phyloP scores from a whole-genome alignment of 2,329 filamentous ascomycete species.

The Dactylellina parvicollis region DNA sequence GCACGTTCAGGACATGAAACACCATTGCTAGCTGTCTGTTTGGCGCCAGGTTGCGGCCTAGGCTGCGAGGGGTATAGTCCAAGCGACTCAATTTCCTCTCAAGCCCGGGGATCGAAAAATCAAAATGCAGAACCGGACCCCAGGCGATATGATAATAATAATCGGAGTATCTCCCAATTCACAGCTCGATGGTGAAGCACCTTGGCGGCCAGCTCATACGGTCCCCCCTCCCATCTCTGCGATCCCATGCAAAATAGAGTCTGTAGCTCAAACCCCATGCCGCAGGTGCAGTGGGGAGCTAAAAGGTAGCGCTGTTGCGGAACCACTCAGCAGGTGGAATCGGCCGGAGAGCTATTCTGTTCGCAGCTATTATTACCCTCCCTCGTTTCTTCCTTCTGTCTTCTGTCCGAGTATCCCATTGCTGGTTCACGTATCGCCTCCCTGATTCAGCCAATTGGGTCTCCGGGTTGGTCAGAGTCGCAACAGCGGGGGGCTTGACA shows the following conservation, averaged over 20 bases:
- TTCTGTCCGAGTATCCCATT: constrained; percentile 13
- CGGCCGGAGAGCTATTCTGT: constrained; percentile 25
- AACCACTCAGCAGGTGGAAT: constrained; percentile 24
- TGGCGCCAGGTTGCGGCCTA: constrained; percentile 30
- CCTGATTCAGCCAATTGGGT: constrained; percentile 45
- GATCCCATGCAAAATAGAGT: constrained; percentile 16
- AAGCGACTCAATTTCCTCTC: constrained; percentile 33
- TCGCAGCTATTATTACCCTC: constrained; percentile 27
- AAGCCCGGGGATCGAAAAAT: constrained; percentile 1
- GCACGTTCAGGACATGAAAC: constrained; percentile 25
- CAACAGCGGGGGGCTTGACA: constrained; percentile 41
- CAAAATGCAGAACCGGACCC: too few species aligned
- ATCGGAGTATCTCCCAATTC: constrained; percentile 28
- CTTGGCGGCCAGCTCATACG: constrained; percentile 45
- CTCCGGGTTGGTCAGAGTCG: constrained; percentile 15
- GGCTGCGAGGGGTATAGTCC: constrained; percentile 43
- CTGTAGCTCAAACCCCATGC: constrained; percentile 25
- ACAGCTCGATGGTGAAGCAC: constrained; percentile 32
- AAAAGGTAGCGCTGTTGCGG: constrained; percentile 7
- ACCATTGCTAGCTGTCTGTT: constrained; percentile 15
- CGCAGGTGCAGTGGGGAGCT: constrained; percentile 20
- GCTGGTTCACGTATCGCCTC: constrained; percentile 22
- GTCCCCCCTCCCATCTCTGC: constrained; percentile 30
- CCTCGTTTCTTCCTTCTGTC: constrained; percentile 22
- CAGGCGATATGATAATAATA: too few species aligned